A percentile compares a stretch with the other conserved stretches of the same genome.
These are phyloP conservation scores for Kazachstania kunashirensis DNA, from an alignment of 805 yeast species.

Conservation along the genomic window DNA sequence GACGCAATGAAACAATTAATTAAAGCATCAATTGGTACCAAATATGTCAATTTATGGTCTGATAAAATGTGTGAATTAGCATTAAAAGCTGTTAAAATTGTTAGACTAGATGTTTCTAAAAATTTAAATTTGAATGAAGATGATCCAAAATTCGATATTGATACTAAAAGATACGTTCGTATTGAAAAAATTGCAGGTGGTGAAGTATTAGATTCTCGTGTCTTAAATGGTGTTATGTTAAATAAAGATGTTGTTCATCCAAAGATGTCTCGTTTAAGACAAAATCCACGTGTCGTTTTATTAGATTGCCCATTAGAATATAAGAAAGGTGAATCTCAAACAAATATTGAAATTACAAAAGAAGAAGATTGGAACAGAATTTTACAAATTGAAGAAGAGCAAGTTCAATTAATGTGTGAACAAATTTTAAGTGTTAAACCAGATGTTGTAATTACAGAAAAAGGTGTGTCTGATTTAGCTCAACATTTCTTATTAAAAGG, in stretches of 20 bases:
- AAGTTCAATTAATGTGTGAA: constrained; percentile 79
- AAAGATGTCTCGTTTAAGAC: constrained; percentile 83
- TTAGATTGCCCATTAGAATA: constrained; percentile 96
- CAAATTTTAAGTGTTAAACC: constrained; percentile 79
- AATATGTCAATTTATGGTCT: constrained; percentile 86
- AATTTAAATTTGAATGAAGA: constrained; percentile 31
- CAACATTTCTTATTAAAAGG: constrained; percentile 93
- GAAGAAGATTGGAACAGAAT: constrained; percentile 95
- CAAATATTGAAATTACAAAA: constrained; percentile 91
- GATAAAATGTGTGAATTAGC: constrained; percentile 84
- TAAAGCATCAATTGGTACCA: constrained; percentile 90
- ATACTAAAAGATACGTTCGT: constrained; percentile 83
- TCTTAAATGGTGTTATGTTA: constrained; percentile 82
- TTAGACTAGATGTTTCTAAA: constrained; percentile 43
- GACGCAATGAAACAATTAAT: constrained; percentile 79
- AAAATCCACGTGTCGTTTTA: constrained; percentile 79
- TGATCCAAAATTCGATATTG: constrained; percentile 65
- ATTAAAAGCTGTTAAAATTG: constrained; percentile 78
- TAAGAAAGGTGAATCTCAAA: constrained; percentile 98
- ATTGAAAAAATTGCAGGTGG: constrained; percentile 98
- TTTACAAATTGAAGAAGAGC: constrained; percentile 95
- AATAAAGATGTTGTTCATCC: constrained; percentile 99
- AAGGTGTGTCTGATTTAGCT: constrained; percentile 96
- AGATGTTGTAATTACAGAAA: constrained; percentile 90
- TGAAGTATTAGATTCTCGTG: constrained; percentile 81